Evolutionary conservation across 164 flowering plant genomes (phyloP), one percentile per base, ranked within the genome.

Genomic region (Magnolia changhungtana): DNA sequence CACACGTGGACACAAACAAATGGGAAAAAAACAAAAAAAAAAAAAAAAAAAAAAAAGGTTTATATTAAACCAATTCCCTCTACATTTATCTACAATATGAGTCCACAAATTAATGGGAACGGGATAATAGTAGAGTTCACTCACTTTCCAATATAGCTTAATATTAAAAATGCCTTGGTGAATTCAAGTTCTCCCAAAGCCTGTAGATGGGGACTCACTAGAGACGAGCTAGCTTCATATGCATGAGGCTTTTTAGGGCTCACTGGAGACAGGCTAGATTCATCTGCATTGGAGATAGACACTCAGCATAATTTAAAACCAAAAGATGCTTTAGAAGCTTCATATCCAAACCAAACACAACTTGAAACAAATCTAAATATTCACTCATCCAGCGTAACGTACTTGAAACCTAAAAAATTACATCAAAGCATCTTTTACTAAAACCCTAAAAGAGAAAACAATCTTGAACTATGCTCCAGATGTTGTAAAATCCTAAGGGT

Each of bases 131-230:
- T n/a, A 69, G 24, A 19, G 5, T 55, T 11, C 0, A 73, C 84
- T 75, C 83, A 90, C 94, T 73, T 79, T 16, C 90, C 91, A 59
- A 79, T 66, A 72, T 89, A 90, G 76, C 79, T 86, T 68, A 90
- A 65, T 0, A 90, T 76, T 9, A 90, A 74, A 74, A 90, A 90
- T 0, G 81, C 78, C 75, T 88, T 90, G 51, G 87, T 68, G 63
- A 90, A 90, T 37, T 89, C 92, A 9, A 90, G 83, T 50, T 89
- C 87, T 2, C 82, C 86, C 79, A 88, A 63, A 1, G 87, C 90
- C 37, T 50, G 69, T 16, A 80, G 31, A 11, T 84, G 84, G 1
- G 85, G 74, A 27, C 24, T 49, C 16, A 74, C 31, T 14, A 49
- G 24, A 11, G 23, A 1, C 5, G 4, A 59, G 24, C 66, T 50